These are phyloP conservation scores for Aspergillus fischeri DNA, from an alignment of 2,329 filamentous ascomycete genomes.

Conservation along the genomic window DNA sequence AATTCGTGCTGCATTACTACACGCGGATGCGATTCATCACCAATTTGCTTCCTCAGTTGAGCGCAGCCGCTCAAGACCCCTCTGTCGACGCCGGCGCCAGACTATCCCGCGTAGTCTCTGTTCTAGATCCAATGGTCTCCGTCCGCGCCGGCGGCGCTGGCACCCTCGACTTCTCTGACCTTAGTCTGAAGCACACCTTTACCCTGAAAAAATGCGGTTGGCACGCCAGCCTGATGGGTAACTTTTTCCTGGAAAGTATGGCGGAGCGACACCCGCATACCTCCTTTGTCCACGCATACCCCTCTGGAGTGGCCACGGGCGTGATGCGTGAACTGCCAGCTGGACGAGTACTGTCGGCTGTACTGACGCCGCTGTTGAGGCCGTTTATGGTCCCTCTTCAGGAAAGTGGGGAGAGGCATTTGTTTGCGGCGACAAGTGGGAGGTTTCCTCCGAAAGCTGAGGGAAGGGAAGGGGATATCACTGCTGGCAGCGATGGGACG, in stretches of 20 bases:
- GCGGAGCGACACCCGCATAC: constrained; percentile 21
- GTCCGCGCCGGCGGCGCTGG: constrained; percentile 28
- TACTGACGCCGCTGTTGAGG: constrained; percentile 15
- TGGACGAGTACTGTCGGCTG: constrained; percentile 16
- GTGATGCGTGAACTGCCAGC: constrained; percentile 36
- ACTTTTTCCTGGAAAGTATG: constrained; percentile 30
- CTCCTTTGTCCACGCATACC: constrained; percentile 40
- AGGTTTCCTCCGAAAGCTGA: constrained; percentile 20
- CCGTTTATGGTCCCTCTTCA: constrained; percentile 15
- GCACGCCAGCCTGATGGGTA: constrained; percentile 40
- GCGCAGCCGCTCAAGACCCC: constrained; percentile 10
- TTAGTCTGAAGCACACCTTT: constrained; percentile 37
- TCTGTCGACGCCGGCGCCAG: constrained; percentile 12
- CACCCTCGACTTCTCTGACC: constrained; percentile 38
- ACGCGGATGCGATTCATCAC: constrained; percentile 43
- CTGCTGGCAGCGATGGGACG: constrained; percentile 9
- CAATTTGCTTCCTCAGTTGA: constrained; percentile 38
- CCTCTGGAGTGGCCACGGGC: constrained; percentile 38
- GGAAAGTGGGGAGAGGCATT: constrained; percentile 44
- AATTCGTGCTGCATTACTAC: constrained; percentile 48
- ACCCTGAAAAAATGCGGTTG: constrained; percentile 29
- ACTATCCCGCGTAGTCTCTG: constrained; percentile 37
- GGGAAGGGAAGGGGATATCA: constrained; percentile 6
- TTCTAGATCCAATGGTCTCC: constrained; percentile 28
- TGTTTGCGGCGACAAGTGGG: constrained; percentile 35